Evolutionary conservation across 257 asterid genomes (phyloP), one percentile per base, ranked within the genome.

Genomic region (Misopates orontium): DNA sequence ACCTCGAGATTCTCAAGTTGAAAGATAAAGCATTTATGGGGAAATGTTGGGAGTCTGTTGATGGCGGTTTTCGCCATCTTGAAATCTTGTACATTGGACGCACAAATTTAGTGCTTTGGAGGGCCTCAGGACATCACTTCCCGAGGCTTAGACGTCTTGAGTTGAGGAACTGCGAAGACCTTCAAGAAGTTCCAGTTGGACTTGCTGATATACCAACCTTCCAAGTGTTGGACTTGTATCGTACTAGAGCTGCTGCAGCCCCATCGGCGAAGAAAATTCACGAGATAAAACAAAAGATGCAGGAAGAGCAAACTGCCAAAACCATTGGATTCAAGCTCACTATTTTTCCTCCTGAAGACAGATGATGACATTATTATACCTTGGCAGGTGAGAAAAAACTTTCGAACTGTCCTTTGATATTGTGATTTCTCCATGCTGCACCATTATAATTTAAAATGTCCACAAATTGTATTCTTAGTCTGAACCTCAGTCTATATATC

Each of bases 1-100:
- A 71, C 39, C 67, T 76, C 8, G 77, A 66, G 73, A 73, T 66
- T 51, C 77, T 76, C 77, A 71, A 78, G 73, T 48, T 85, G 67
- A 67, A 57, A 71, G 80, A 60, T 36, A 72, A 58, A 32, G 74
- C 80, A 5, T 76, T 76, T 52, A 62, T 56, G 68, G 80, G 80
- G 13, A 28, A 39, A 7, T 5, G 4, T 12, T 76, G 80, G 80
- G 71, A 10, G 41, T 56, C 48, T 1, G 20, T 15, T 2, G 80
- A 66, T 21, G 80, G 73, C 0, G 65, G 74, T n/a, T 77, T 77
- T 47, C 68, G 75, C 59, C 56, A 48, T 14, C 78, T 72, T 3
- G 70, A 68, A 23, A 45, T 68, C 31, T 49, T 76, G 60, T 69
- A 62, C 61, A 72, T 76, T 4, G 78, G 77, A 16, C 71, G 75